phyloP scores from a whole-genome alignment of 78 protist genomes.

The Dictyostelium firmibasis region DNA sequence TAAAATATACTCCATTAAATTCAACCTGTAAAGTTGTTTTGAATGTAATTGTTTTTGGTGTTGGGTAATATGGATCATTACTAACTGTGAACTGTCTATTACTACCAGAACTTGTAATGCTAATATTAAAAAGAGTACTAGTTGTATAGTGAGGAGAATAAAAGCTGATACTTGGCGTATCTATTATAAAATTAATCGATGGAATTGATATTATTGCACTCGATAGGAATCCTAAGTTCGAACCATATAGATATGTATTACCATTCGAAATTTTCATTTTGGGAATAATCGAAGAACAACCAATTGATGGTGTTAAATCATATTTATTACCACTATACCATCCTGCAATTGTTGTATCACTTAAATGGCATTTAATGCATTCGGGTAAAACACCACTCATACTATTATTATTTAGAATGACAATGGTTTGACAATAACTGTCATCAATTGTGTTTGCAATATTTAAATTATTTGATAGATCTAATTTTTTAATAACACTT shows the following conservation, averaged over 20 bases:
- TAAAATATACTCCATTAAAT: neutral
- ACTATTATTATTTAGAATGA: neutral
- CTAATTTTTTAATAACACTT: neutral
- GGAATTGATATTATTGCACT: neutral
- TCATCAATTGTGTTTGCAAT: neutral
- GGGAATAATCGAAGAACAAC: neutral
- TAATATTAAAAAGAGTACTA: neutral
- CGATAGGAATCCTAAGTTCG: neutral
- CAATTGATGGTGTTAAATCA: neutral
- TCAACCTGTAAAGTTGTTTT: neutral
- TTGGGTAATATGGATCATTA: neutral
- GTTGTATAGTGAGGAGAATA: neutral
- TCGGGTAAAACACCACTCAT: neutral
- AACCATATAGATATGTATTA: neutral
- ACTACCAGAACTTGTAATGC: neutral
- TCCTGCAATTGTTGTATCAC: neutral
- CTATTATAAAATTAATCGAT: neutral
- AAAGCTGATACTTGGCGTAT: neutral
- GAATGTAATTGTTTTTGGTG: neutral
- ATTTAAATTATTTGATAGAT: neutral
- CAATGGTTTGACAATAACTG: neutral
- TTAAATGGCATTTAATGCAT: neutral
- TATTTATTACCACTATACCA: neutral
- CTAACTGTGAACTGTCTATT: neutral
- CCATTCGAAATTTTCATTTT: neutral